Conservation (phyloP, 2,329 filamentous ascomycete genomes). For the Intubia oerlemansii region DNA sequence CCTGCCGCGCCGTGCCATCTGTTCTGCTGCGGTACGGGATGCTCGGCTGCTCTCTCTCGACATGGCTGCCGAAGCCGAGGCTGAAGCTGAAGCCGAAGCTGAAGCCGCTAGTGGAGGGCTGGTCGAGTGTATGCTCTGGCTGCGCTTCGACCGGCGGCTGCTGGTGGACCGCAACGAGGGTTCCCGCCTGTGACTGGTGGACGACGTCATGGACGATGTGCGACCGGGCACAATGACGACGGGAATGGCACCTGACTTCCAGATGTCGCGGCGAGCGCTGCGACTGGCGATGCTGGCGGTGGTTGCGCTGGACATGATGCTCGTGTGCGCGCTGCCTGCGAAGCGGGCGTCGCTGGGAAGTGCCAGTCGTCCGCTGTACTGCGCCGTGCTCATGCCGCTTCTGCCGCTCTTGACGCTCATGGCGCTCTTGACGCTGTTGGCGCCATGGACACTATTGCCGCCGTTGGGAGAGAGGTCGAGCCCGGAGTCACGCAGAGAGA, state of each 20-base stretch:
- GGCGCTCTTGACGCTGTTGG: no score
- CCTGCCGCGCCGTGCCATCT: no score
- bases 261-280: conserved; percentile 34
- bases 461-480: conserved; percentile 20
- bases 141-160: conserved; percentile 31
- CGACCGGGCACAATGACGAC: conserved; percentile 41
- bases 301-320: conserved; percentile 25
- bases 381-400: no score
- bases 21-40: no score
- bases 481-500: conserved; percentile 24
- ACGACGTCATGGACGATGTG: conserved; percentile 28
- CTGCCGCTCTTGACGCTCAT: no score
- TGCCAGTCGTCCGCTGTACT: no score
- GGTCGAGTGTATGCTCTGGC: conserved; percentile 29
- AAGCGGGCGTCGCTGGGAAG: no score
- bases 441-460: no score
- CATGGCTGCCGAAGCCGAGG: no score
- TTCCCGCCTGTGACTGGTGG: conserved; percentile 16
- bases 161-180: conserved; percentile 40
- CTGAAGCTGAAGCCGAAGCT: no score
- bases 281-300: conserved; percentile 28
- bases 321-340: conserved; percentile 22
- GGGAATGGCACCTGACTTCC: conserved; percentile 37
- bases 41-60: no score
- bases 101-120: no score